Base-by-base conservation (phyloP, 2,329 filamentous ascomycete genomes). In the Zymoseptoria passerinii region DNA sequence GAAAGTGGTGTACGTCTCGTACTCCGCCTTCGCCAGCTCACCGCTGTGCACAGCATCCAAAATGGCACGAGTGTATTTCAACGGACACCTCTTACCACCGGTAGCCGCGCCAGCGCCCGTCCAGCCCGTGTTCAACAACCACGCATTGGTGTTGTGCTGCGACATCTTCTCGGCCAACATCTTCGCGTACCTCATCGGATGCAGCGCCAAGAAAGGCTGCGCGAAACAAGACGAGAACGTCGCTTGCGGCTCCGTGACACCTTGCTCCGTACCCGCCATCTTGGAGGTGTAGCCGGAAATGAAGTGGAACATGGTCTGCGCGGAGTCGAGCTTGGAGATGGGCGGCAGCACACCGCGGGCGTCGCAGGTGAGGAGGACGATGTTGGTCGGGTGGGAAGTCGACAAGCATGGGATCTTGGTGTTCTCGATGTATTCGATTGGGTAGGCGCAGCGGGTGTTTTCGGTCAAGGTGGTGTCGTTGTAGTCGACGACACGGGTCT, bases 301-400 rank as follows among this genome's bases (percentile, higher is more conserved):
- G 86, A 99, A 99, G 83, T 99, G 94, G 87, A 97, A 99, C 92
- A 99, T 97, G 76, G 91, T 96, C 81, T 97, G 94, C 71, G 90
- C 85, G 65, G 88, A 84, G 81, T 88, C 86, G 74, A 99, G 88
- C 83, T 97, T 97, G 71, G 91, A 96, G 78, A 99, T 97, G 53
- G 94, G 94, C 58, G 94, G 94, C 58, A 99, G 86, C 53, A 99
- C 94, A 81, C 94, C 94, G 67, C 94, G 90, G 61, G 94, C 94
- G 71, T 99, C 94, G 80, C 94, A 99, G 63, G 94, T 99, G 69
- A 99, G 86, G 68, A 99, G 88, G 73, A 99, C 89, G 78, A 99
- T 97, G 85, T 99, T 99, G 76, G 83, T 87, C 68, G 94, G 94
- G 81, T 96, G 91, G 76, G 84, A 88, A 66, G 83, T 80, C 51